phyloP scores from a whole-genome alignment of 352 stramenopile genomes.

The Chrysophaeum taylorii region DNA sequence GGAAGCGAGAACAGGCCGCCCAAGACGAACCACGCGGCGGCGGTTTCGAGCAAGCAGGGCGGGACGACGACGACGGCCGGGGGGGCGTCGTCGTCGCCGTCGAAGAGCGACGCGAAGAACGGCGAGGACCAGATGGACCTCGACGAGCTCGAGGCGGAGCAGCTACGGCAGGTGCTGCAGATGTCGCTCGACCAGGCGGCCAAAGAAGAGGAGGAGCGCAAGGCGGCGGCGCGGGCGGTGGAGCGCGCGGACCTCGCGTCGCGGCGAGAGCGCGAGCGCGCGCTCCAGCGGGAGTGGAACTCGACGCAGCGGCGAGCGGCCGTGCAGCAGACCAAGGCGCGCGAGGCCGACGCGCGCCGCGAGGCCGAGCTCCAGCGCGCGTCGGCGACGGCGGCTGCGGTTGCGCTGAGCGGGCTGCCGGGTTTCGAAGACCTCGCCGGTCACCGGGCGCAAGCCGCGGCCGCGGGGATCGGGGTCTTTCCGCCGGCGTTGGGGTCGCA shows the following conservation, averaged over 20 bases:
- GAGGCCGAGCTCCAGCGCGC: constrained; percentile 10
- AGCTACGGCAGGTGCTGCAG: background rate
- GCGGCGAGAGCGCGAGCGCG: constrained; percentile 5
- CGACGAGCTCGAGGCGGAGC: background rate
- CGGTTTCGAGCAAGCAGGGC: background rate
- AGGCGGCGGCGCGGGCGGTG: background rate
- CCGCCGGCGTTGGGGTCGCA: too few relatives aligned
- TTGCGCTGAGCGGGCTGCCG: constrained; percentile 2
- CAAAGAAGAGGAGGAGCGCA: background rate
- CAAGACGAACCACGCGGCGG: too few relatives aligned
- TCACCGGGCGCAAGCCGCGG: too few relatives aligned
- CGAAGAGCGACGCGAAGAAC: too few relatives aligned
- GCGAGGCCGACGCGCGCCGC: background rate
- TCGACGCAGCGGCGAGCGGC: background rate
- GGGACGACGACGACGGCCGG: background rate
- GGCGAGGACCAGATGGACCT: background rate
- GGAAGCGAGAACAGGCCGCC: too few relatives aligned
- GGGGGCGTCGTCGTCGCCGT: background rate
- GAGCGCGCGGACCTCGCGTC: background rate
- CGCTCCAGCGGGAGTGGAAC: constrained; percentile 13
- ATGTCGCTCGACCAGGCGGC: background rate
- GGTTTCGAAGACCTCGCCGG: background rate
- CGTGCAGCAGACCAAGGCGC: background rate
- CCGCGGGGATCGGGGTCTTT: too few relatives aligned
- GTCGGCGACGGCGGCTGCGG: constrained; percentile 10